Evolutionary conservation across 1,284 basidiomycete genomes (phyloP), one percentile per base, ranked within the genome.

Genomic region (Ganoderma meredithae): DNA sequence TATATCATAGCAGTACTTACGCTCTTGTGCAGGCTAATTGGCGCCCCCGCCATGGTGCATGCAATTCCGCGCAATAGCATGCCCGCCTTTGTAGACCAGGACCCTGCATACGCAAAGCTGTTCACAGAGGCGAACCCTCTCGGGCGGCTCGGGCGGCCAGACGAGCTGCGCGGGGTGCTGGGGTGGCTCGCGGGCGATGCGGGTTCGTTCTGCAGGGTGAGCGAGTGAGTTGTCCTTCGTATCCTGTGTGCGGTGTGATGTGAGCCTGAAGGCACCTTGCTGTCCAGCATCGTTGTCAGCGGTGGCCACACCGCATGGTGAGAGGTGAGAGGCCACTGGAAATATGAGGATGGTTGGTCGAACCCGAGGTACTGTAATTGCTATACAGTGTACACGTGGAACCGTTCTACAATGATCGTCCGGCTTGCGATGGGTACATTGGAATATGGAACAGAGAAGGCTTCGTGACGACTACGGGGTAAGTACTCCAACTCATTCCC

Each of bases 161-260:
- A 93, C 74, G 93, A 94, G 78, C 77, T 94, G 73, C 84, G 92
- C 2, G 92, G 92, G 17, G 91, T 91, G 0, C 82, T 88, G 47
- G 81, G 86, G 9, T 94, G 92, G 92, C 81, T 94, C 13, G 91
- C 91, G 41, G 90, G 88, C 65, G 90, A 91, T 65, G 90, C 90
- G 43, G 90, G 89, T 19, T 49, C 60, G 43, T 62, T 47, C 12
- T 62, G 60, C 44, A 62, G 44, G 8, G 60, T 27, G 13, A 1
- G 90, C 84, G 47, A 62, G 60, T 62, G 27, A 31, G 60, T 49
- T 5, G n/a, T n/a, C n/a, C n/a, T n/a, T n/a, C n/a, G n/a, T n/a
- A n/a, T n/a, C n/a, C n/a, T n/a, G n/a, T n/a, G n/a, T n/a, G n/a
- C n/a, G n/a, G n/a, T n/a, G n/a, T 2, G n/a, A 22, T 13, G 10